Base-by-base conservation (phyloP, 2,329 filamentous ascomycete species). In the Neonectria sp. region DNA sequence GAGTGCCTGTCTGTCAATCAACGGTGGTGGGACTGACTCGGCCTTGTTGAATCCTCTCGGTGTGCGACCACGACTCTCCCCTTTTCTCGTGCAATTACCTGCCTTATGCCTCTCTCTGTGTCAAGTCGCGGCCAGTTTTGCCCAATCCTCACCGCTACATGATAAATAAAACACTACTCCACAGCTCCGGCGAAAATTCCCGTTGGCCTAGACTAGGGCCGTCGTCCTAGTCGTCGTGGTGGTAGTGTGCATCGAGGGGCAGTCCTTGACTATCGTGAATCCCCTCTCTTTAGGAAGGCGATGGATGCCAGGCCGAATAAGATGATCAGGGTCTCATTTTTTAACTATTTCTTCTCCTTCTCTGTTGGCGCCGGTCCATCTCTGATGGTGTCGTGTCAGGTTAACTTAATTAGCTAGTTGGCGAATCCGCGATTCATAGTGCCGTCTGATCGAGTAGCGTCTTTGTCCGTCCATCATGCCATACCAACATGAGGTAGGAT, bases 401-500 rank as follows among this genome's bases (percentile, higher is more conserved):
- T 33, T 21, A 53, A 24, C 51, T 35, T 53, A 35, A 29, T 52
- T 52, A 52, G 27, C 33, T 53, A 53, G 21, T 35, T 35, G 51
- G 33, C 31, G 11, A 53, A 53, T 24, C 51, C 51, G 51, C 31
- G n/a, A 35, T 53, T 53, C 51, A 53, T 35, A 53, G 29, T 33
- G 51, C 51, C 31, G 31, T 21, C 11, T 53, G n/a, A n/a, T 25
- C 51, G 51, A 53, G 57, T 65, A 48, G 62, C 62, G 56, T 49
- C 21, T 6, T 56, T 25, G 33, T 56, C 52, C 43, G 31, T 49
- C 21, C 43, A 27, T n/a, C 43, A 31, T 27, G 53, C 53, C 51
- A 55, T 40, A 33, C 40, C 56, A 55, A 55, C 51, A 56, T 37
- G 53, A 46, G 40, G 52, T 62, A 37, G 40, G 25, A 49, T 49